Percentiles rank a stretch among this genome's conserved stretches.
These are phyloP conservation scores for Entomortierella parvispora DNA, from an alignment of 192 early-diverging fungal genomes.

Conservation along the genomic window DNA sequence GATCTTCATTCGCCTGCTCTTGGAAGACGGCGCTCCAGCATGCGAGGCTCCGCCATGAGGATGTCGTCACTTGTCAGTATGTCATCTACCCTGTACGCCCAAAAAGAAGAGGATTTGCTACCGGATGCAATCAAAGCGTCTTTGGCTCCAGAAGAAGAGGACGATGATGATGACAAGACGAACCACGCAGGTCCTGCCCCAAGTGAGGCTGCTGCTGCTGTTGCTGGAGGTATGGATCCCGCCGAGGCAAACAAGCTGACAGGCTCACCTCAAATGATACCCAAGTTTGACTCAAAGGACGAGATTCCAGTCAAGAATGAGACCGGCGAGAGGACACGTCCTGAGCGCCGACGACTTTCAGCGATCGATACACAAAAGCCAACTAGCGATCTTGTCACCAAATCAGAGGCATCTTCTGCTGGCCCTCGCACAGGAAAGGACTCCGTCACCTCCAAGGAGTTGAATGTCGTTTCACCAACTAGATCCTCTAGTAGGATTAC, in stretches of 20 bases:
- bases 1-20: conserved; percentile 49
- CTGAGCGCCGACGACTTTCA: too few species aligned
- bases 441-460: neutral
- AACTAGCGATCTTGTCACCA: too few species aligned
- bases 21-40: conserved; percentile 41
- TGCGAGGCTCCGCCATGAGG: conserved; percentile 40
- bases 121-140: conserved; percentile 22
- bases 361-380: too few species aligned
- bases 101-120: conserved; percentile 41
- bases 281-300: conserved; percentile 22
- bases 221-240: conserved; percentile 51
- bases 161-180: conserved; percentile 43
- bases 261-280: conserved; percentile 13
- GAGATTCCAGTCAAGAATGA: conserved; percentile 9
- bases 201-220: conserved; percentile 43
- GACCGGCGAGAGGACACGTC: neutral
- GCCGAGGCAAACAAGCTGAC: conserved; percentile 21
- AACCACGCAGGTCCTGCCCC: conserved; percentile 34
- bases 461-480: neutral
- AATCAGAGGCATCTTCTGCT: neutral
- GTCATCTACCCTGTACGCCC: conserved; percentile 46
- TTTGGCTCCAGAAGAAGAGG: conserved; percentile 26
- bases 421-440: neutral
- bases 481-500: too few species aligned
- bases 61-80: conserved; percentile 53